A percentile compares a stretch with the other conserved stretches of the same genome.
These are phyloP conservation scores for Chaetomium tenue DNA, from an alignment of 495 filamentous ascomycete genomes.

Conservation along the genomic window DNA sequence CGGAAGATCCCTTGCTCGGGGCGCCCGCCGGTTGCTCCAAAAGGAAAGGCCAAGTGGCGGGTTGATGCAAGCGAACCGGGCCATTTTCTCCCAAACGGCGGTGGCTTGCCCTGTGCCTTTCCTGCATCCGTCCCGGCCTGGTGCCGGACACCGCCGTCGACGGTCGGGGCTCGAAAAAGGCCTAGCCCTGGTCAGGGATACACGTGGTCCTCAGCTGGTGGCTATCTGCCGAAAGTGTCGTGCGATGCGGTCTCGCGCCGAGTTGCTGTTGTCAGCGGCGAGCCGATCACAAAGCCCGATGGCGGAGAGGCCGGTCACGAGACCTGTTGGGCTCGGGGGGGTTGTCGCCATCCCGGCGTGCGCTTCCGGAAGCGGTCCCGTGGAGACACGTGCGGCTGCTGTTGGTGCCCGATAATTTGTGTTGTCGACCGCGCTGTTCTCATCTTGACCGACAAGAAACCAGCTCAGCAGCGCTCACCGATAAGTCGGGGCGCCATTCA, in stretches of 20 bases:
- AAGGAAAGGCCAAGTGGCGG: conserved; percentile 16
- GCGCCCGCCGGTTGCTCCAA: conserved; percentile 11
- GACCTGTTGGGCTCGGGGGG: conserved; percentile 5
- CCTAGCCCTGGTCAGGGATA: conserved; percentile 23
- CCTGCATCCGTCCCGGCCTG: conserved; percentile 5
- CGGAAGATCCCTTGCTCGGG: conserved; percentile 22
- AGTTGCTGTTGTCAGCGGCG: background rate
- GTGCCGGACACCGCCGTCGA: conserved; percentile 17
- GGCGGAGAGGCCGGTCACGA: conserved; percentile 8
- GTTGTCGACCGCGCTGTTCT: background rate
- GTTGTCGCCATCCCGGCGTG: conserved; percentile 1
- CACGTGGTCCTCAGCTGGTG: conserved; percentile 27
- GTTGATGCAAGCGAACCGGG: conserved; percentile 13
- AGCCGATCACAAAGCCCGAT: background rate
- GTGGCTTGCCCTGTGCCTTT: background rate
- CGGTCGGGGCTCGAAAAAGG: conserved; percentile 9
- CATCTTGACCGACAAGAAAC: background rate
- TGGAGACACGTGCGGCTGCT: background rate
- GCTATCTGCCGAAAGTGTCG: conserved; percentile 9
- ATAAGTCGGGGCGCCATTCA: background rate
- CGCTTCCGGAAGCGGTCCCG: background rate
- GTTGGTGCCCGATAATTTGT: background rate
- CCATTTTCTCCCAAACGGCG: conserved; percentile 16
- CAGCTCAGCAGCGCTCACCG: background rate
- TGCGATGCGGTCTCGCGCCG: conserved; percentile 13